A percentile compares a stretch with the other conserved stretches of the same genome.
Evolutionary conservation across 495 filamentous ascomycete genomes (phyloP).

Genomic region (Daldinia childiae): DNA sequence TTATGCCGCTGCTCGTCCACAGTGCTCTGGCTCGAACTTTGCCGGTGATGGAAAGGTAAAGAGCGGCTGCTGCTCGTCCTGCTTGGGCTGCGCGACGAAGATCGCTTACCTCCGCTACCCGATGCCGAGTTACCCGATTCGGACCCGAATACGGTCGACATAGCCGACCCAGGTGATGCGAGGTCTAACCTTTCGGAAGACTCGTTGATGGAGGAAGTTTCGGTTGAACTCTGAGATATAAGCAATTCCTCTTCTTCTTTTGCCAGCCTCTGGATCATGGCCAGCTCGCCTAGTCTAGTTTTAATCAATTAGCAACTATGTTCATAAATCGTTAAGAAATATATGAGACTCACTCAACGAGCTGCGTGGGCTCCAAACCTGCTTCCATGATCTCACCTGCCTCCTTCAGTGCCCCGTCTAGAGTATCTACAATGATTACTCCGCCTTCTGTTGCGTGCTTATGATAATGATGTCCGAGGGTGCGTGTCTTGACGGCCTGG

Average conservation of each 20-base stretch:
- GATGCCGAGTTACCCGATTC: constrained; percentile 11
- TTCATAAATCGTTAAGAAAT: neutral
- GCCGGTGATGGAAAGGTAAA: constrained; percentile 33
- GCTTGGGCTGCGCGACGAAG: constrained; percentile 43
- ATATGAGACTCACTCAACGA: constrained; percentile 70
- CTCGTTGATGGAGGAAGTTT: constrained; percentile 33
- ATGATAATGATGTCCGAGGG: constrained; percentile 68
- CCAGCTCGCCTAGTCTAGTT: constrained; percentile 71
- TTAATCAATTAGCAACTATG: neutral
- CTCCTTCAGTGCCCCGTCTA: constrained; percentile 81
- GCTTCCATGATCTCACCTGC: constrained; percentile 90
- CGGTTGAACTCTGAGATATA: constrained; percentile 36
- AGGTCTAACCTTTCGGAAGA: constrained; percentile 46
- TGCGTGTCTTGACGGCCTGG: constrained; percentile 68
- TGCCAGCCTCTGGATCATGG: constrained; percentile 64
- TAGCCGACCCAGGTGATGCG: constrained; percentile 35
- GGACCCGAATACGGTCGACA: constrained; percentile 46
- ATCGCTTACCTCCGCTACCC: constrained; percentile 36
- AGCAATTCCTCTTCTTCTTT: constrained; percentile 43
- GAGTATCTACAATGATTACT: constrained; percentile 82
- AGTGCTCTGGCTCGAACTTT: constrained; percentile 34
- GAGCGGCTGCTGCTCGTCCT: constrained; percentile 22
- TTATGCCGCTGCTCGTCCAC: constrained; percentile 45
- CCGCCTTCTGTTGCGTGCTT: constrained; percentile 77
- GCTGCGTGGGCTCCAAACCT: constrained; percentile 71